Evolutionary conservation across 2,329 filamentous ascomycete species (phyloP), one percentile per base, ranked within the genome.

Genomic region (Cordyceps farinosa): DNA sequence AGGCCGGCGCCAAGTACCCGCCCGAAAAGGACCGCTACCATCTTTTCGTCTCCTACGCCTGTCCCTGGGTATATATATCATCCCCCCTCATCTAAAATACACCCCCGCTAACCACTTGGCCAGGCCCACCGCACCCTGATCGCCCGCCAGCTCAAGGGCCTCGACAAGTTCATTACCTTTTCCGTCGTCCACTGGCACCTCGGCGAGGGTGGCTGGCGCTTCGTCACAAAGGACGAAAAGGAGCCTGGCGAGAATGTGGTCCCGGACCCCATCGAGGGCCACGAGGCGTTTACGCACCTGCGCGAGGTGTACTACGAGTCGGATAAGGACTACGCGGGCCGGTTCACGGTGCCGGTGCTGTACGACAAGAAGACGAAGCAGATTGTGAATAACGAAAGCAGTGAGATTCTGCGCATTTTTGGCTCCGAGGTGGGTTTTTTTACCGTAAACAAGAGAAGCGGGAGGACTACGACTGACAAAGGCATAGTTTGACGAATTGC

Each of bases 111-210:
- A 57, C 48, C 22, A 42, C 13, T 29, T 11, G 13, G 22, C 22
- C 29, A 79, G 78, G 93, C 94, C 5, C 91, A 92, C 72, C 88
- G 95, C 50, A 89, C 92, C 0, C 82, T 98, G 67, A 97, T 98
- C 69, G 90, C 90, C 2, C 85, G 94, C 64, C 89, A 92, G 74
- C 84, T 99, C 71, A 99, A 98, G 80, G 95, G 94, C 0, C 83
- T 99, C 0, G 90, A 98, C 70, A 89, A 96, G 63, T 84, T 95
- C 67, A 88, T 99, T 68, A 82, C 84, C 27, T 86, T 81, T 68
- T 95, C 91, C 0, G 87, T 86, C n/a, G 93, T 97, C 60, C 93
- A 97, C 77, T 98, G 93, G 94, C 89, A 97, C 70, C 87, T 98
- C 79, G 82, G 76, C 34, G 73, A 87, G 52, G 79, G 81, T 38